A percentile compares a stretch with the other conserved stretches of the same genome.
Conservation (phyloP, 2,329 filamentous ascomycete species). For the Diaporthe australafricana region DNA sequence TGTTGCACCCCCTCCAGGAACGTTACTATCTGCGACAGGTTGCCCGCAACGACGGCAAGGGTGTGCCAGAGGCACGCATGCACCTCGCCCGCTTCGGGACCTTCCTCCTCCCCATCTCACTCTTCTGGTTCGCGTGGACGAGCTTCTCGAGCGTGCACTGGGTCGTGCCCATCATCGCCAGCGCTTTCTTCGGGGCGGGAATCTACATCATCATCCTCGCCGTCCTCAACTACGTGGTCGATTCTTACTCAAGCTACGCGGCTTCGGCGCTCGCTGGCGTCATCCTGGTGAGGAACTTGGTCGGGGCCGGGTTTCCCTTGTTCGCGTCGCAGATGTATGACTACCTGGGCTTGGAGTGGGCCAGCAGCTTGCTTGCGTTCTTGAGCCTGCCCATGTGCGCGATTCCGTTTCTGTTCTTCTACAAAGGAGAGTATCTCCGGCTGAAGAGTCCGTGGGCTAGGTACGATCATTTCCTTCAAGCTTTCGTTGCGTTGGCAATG, state of each 20-base stretch:
- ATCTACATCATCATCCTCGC: slow-evolving; percentile 35
- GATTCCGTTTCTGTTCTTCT: slow-evolving; percentile 66
- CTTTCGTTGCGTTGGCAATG: neutral
- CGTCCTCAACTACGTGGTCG: slow-evolving; percentile 32
- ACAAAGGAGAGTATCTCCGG: slow-evolving; percentile 56
- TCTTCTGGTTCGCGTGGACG: slow-evolving; percentile 79
- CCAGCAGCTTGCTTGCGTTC: slow-evolving; percentile 60
- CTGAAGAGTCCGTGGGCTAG: slow-evolving; percentile 49
- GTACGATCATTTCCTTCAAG: neutral
- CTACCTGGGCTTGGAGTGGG: slow-evolving; percentile 58
- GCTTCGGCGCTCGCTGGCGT: slow-evolving; percentile 28
- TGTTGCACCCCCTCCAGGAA: slow-evolving; percentile 28
- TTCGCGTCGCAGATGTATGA: slow-evolving; percentile 69
- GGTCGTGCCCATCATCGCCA: slow-evolving; percentile 68
- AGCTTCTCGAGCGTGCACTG: slow-evolving; percentile 70
- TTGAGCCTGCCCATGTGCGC: slow-evolving; percentile 60
- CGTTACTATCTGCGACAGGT: slow-evolving; percentile 27
- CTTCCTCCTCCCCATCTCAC: slow-evolving; percentile 72
- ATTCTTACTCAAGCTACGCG: slow-evolving; percentile 22
- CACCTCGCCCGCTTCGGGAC: slow-evolving; percentile 17
- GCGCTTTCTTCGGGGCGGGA: slow-evolving; percentile 57
- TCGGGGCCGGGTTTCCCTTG: slow-evolving; percentile 69
- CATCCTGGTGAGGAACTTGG: slow-evolving; percentile 64
- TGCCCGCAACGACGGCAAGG: slow-evolving; percentile 27
- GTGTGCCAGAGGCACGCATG: slow-evolving; percentile 32